phyloP scores from a whole-genome alignment of 495 filamentous ascomycete genomes.

The Endocarpon pusillum region DNA sequence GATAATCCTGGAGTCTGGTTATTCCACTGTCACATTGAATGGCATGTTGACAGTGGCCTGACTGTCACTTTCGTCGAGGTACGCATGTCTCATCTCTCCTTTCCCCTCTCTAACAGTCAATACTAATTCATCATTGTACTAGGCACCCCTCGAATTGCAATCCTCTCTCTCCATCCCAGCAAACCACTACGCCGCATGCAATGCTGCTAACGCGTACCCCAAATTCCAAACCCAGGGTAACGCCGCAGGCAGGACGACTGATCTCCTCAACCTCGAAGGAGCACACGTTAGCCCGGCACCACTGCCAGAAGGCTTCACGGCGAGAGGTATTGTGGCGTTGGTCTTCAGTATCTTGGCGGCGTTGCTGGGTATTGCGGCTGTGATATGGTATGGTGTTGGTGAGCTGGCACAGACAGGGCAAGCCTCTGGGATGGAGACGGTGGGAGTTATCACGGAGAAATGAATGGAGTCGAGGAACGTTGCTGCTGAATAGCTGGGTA shows the following conservation, averaged over 20 bases:
- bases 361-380: constrained; percentile 50
- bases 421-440: not conserved
- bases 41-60: constrained; percentile 60
- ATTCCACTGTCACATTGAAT: constrained; percentile 73
- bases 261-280: constrained; percentile 49
- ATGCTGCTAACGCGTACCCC: constrained; percentile 14
- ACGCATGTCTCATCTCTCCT: too few relatives aligned
- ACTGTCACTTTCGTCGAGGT: constrained; percentile 56
- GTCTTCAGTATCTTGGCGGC: constrained; percentile 55
- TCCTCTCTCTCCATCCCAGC: constrained; percentile 37
- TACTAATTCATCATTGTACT: too few relatives aligned
- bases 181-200: constrained; percentile 46
- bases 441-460: too few relatives aligned
- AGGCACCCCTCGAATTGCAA: constrained; percentile 47
- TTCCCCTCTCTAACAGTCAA: too few relatives aligned
- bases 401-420: constrained; percentile 2
- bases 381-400: constrained; percentile 49
- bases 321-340: constrained; percentile 52
- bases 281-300: constrained; percentile 35
- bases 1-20: constrained; percentile 69
- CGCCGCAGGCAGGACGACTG: constrained; percentile 49
- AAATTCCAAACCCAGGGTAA: constrained; percentile 43
- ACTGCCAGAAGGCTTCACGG: constrained; percentile 55
- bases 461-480: too few relatives aligned
- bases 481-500: too few relatives aligned